Evolutionary conservation across 805 yeast species (phyloP).

Genomic region (Cyberlindnera subsufficiens): DNA sequence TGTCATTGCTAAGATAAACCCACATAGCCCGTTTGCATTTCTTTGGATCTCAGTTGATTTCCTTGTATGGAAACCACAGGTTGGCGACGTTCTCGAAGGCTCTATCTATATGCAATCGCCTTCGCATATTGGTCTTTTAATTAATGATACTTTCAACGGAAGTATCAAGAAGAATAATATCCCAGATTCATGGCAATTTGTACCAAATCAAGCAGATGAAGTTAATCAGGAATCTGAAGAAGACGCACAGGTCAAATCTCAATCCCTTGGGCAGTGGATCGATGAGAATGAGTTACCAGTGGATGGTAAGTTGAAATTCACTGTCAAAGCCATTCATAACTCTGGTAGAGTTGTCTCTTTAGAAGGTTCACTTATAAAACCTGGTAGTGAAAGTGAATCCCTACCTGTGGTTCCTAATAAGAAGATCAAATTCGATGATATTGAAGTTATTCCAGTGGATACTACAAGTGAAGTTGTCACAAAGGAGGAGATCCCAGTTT

Average conservation of each 20-base stretch:
- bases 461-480: constrained; percentile 6
- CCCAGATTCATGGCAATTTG: constrained; percentile 82
- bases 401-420: constrained; percentile 44
- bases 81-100: constrained; percentile 87
- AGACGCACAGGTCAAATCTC: constrained; percentile 16
- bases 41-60: constrained; percentile 82
- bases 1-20: constrained; percentile 55
- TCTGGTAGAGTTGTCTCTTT: constrained; percentile 80
- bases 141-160: constrained; percentile 94
- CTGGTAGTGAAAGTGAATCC: constrained; percentile 41
- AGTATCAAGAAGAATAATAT: constrained; percentile 79
- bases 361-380: constrained; percentile 66
- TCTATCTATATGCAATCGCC: constrained; percentile 88
- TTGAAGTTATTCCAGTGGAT: constrained; percentile 25
- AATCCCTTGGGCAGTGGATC: constrained; percentile 73
- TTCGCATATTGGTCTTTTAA: constrained; percentile 84
- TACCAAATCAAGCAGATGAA: constrained; percentile 73
- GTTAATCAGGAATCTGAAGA: constrained; percentile 20
- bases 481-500: constrained; percentile 14
- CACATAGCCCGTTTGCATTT: constrained; percentile 82
- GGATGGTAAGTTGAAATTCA: constrained; percentile 78
- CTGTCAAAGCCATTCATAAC: constrained; percentile 63
- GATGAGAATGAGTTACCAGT: constrained; percentile 69
- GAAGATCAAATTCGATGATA: constrained; percentile 47
- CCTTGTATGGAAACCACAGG: constrained; percentile 82